Evolutionary conservation across 2,329 filamentous ascomycete genomes (phyloP).

Genomic region (Pseudocercospora fuligena): DNA sequence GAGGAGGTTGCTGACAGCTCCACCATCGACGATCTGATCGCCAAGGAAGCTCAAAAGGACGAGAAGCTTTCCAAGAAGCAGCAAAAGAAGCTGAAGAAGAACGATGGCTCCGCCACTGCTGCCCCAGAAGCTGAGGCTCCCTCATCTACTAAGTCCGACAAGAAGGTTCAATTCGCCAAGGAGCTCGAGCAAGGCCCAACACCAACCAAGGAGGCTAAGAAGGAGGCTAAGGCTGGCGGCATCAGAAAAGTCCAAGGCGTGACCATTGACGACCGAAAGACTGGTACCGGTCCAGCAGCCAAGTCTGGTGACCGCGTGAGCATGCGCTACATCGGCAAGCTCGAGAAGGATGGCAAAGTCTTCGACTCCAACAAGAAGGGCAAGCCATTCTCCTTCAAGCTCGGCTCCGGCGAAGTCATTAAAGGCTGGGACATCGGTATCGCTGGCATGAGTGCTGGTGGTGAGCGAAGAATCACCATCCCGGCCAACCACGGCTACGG

Average conservation of each 20-base stretch:
- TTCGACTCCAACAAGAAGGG: slow-evolving; percentile 99
- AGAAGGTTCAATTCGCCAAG: slow-evolving; percentile 99
- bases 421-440: slow-evolving; percentile 98
- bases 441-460: slow-evolving; percentile 87
- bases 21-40: slow-evolving; percentile 80
- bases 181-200: slow-evolving; percentile 97
- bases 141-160: slow-evolving; percentile 66
- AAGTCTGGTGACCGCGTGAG: slow-evolving; percentile 91
- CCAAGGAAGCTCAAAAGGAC: slow-evolving; percentile 66
- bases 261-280: slow-evolving; percentile 92
- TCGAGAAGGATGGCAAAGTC: slow-evolving; percentile 82
- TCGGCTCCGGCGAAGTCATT: slow-evolving; percentile 93
- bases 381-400: slow-evolving; percentile 95
- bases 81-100: slow-evolving; percentile 98
- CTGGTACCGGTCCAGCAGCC: slow-evolving; percentile 79
- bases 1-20: slow-evolving; percentile 65
- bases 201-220: slow-evolving; percentile 60
- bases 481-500: slow-evolving; percentile 89
- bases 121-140: slow-evolving; percentile 53
- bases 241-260: slow-evolving; percentile 86
- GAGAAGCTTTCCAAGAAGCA: slow-evolving; percentile 95
- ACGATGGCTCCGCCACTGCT: slow-evolving; percentile 79
- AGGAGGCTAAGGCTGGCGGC: slow-evolving; percentile 59
- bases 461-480: slow-evolving; percentile 90
- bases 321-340: slow-evolving; percentile 98